Evolutionary conservation across 2,329 filamentous ascomycete genomes (phyloP), one percentile per base, ranked within the genome.

Genomic region (Neonectria faginata): DNA sequence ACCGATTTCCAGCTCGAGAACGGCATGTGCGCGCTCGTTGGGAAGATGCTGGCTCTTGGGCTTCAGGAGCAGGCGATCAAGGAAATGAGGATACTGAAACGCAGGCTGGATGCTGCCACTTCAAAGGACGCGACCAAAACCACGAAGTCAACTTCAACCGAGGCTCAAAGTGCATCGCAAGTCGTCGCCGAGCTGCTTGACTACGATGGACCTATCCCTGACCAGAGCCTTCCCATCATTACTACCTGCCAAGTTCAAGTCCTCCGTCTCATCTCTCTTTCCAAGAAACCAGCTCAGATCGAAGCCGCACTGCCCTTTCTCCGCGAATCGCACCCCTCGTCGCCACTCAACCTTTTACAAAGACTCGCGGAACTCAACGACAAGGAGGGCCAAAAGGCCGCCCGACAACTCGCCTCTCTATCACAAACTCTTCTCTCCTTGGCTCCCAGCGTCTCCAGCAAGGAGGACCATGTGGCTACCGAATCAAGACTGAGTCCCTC

Each of bases 21-120:
- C 64, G 92, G 91, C 58, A 91, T 92, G 84, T 86, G 91, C 16
- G 88, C 89, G 0, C 83, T 94, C 57, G 79, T 91, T 42, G 86
- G 86, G 42, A 92, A 89, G 74, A 81, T 94, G 1, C 79, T 93
- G 14, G 80, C 82, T 0, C 81, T 93, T 52, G 87, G 88, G 1
- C 77, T 94, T 56, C 86, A 91, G 50, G 86, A 89, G n/a, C 81
- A 90, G 61, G 91, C 92, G 0, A 78, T 88, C 45, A 92, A 89
- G 72, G 92, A 94, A 72, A 75, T 94, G 63, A 82, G 86, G 44
- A 79, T 89, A 11, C 75, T 94, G 68, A 93, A 92, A 75, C 84
- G 80, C 64, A 84, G 88, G 33, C 71, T 94, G 47, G 88, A 91
- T 51, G 70, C 70, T 27, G 66, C 73, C 18, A 60, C 67, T 25